Evolutionary conservation across 129 eudicot genomes (phyloP).

Genomic region (Tanacetum coccineum): DNA sequence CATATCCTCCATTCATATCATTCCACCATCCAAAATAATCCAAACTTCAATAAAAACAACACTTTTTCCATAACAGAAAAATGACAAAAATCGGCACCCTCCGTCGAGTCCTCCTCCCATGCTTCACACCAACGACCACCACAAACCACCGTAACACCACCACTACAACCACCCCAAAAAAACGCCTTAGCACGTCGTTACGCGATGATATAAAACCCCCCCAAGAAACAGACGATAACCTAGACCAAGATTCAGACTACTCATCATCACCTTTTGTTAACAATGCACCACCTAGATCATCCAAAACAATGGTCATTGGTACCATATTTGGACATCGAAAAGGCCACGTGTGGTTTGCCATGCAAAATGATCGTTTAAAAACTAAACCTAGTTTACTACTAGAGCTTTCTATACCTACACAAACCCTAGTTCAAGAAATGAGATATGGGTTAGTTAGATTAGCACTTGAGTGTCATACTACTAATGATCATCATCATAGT

Average conservation of each 20-base stretch:
- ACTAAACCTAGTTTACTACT: conserved; percentile 70
- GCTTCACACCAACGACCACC: conserved; percentile 53
- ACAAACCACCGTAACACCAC: conserved; percentile 30
- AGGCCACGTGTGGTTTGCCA: conserved; percentile 87
- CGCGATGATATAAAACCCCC: conserved; percentile 52
- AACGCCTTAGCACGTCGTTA: conserved; percentile 94
- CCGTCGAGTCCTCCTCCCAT: conserved; percentile 77
- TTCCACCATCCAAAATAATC: conserved; percentile 1
- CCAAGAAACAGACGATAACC: not conserved
- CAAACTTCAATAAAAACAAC: conserved; percentile 21
- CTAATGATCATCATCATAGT: conserved; percentile 38
- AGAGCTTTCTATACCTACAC: conserved; percentile 82
- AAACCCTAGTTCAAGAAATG: conserved; percentile 73
- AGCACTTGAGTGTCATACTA: conserved; percentile 65
- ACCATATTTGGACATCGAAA: conserved; percentile 91
- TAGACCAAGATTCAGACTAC: conserved; percentile 32
- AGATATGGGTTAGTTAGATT: conserved; percentile 63
- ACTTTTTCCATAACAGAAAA: not conserved
- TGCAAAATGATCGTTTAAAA: conserved; percentile 64
- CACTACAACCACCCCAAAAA: conserved; percentile 47
- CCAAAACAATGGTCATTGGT: conserved; percentile 82
- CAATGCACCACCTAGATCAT: conserved; percentile 59
- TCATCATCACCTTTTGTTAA: conserved; percentile 22
- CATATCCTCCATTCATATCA: not conserved
- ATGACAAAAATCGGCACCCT: conserved; percentile 76